Conservation (phyloP, 495 filamentous ascomycete genomes). For the Daldinia bambusicola region DNA sequence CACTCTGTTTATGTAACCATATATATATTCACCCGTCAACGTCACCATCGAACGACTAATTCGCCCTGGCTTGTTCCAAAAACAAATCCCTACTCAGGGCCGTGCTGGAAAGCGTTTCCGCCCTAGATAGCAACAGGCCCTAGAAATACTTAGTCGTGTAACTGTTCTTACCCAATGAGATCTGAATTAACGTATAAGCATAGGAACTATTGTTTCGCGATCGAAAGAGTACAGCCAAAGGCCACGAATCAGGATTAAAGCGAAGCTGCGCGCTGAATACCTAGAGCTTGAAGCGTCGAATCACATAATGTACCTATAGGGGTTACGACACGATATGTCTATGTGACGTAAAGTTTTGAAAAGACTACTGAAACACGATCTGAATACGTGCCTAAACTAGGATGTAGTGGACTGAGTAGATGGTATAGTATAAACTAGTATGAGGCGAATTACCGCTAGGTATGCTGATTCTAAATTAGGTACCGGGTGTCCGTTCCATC, state of each 20-base stretch:
- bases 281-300: not conserved
- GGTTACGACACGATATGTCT: not conserved
- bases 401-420: not conserved
- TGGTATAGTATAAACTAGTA: conserved; percentile 11
- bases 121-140: not conserved
- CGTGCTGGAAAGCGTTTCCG: not conserved
- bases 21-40: not conserved
- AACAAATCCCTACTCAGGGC: not conserved
- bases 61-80: not conserved
- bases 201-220: not conserved
- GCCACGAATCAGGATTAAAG: not conserved
- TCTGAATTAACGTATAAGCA: not conserved
- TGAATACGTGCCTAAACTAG: not conserved
- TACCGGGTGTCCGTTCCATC: not conserved
- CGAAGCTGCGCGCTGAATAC: not conserved
- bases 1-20: not conserved
- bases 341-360: conserved; percentile 11
- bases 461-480: not conserved
- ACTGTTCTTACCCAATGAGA: not conserved
- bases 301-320: not conserved
- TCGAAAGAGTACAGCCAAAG: not conserved
- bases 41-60: not conserved
- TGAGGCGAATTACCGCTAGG: conserved; percentile 17
- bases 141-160: not conserved
- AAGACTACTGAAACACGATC: not conserved